Base-by-base conservation (phyloP, 1,139 yeast genomes). In the Geotrichum aggregatum region DNA sequence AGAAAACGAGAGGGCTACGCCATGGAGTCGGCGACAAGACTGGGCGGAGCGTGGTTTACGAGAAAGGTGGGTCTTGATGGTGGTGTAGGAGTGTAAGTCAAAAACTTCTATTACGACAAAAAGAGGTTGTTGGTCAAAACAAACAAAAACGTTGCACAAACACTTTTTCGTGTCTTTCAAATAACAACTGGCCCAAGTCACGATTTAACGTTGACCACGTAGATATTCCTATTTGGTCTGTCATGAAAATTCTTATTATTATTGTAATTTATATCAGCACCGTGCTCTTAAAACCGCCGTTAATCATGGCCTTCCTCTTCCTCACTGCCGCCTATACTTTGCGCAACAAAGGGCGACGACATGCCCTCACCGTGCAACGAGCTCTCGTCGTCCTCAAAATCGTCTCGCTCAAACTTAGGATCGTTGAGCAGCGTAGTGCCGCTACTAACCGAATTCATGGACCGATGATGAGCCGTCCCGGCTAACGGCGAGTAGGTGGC, bases 401-500 rank as follows among this genome's bases (percentile, higher is more conserved):
- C 42, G 28, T 39, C 42, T n/a, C 21, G 42, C 30, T 39, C 42
- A 22, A 21, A 39, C 16, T 22, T 21, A 11, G 42, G 18, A 22
- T 22, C 42, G 16, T 39, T 19, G 5, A 39, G 16, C 10, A 39
- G 42, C 13, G 30, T 22, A 11, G 36, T 43, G 11, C 39, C 36
- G 39, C 46, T 43, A 16, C 35, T 31, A 10, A 14, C 39, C n/a
- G 46, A 39, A 16, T 39, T 22, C 42, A 39, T 21, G 18, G 16
- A n/a, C n/a, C 42, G 13, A 26, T 41, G 35, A 3, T 11, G 11
- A 2, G 18, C 24, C 6, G 31, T 22, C 3, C 19, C 21, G 16
- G 28, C 28, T 10, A 41, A 31, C 13, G 46, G 46, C 26, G 46
- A 43, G 40, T 30, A 31, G 30, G 26, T 34, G 46, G 28, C 34